Conservation (phyloP, 257 asterid genomes). For the Coffea canephora region DNA sequence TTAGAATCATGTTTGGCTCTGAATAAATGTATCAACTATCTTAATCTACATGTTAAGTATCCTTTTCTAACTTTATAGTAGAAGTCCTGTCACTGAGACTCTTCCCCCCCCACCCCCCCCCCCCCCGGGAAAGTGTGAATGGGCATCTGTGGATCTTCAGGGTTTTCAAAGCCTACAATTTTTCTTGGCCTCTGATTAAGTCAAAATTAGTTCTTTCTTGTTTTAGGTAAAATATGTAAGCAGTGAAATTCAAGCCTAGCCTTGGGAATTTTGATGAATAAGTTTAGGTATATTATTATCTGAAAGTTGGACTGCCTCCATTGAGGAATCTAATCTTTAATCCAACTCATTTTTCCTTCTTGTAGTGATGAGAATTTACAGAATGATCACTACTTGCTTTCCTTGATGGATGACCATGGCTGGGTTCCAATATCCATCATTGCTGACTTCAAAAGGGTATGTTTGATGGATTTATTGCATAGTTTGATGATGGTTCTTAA, state of each 20-base stretch:
- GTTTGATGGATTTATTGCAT: constrained; percentile 18
- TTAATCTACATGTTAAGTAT: background rate
- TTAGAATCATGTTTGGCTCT: background rate
- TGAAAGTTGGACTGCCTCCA: background rate
- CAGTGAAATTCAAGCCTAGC: background rate
- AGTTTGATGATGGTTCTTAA: background rate
- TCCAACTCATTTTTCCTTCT: constrained; percentile 21
- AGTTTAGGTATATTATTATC: background rate
- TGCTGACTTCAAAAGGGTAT: constrained; percentile 80
- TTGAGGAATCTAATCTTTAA: constrained; percentile 17
- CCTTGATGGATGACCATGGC: constrained; percentile 91
- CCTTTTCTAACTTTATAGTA: background rate
- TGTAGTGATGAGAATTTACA: constrained; percentile 81
- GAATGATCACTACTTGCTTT: constrained; percentile 60
- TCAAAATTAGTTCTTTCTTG: background rate
- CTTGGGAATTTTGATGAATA: background rate
- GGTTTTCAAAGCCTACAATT: background rate
- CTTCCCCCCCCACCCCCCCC: too few relatives aligned
- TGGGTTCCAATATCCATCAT: constrained; percentile 80
- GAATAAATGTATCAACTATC: background rate
- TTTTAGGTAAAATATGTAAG: background rate
- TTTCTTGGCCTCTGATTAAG: background rate
- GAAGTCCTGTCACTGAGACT: too few relatives aligned
- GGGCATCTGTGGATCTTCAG: background rate
- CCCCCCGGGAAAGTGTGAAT: too few relatives aligned